Evolutionary conservation across 768 basidiomycete species (phyloP).

Genomic region (Panaeolus papilionaceus): DNA sequence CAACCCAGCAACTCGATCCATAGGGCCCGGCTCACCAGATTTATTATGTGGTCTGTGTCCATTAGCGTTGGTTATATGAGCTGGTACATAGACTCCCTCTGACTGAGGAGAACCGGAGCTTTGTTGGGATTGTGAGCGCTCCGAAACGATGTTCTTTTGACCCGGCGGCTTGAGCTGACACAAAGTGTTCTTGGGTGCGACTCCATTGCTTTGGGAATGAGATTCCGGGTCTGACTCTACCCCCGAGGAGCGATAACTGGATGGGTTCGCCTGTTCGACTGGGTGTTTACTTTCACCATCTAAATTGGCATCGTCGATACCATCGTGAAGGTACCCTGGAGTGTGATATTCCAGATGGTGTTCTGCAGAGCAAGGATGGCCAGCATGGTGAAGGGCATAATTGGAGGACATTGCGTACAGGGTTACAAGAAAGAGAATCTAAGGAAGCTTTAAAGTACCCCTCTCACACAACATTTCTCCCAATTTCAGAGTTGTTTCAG

Average conservation of each 20-base stretch:
- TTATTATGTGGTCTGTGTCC: not conserved
- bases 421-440: not conserved
- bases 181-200: not conserved
- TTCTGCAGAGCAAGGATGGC: not conserved
- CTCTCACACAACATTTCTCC: too few species aligned
- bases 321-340: not conserved
- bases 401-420: not conserved
- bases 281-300: not conserved
- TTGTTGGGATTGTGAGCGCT: not conserved
- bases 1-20: not conserved
- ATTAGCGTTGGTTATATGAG: not conserved
- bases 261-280: not conserved
- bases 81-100: not conserved
- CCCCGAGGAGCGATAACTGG: not conserved
- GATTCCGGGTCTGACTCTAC: not conserved
- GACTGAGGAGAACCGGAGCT: not conserved
- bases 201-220: not conserved
- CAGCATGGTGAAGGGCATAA: not conserved
- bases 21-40: not conserved
- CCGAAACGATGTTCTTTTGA: not conserved
- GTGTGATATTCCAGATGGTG: not conserved
- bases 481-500: not conserved
- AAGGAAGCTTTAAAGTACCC: too few species aligned
- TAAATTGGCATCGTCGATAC: constrained; percentile 2
- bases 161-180: not conserved